A percentile compares a stretch with the other conserved stretches of the same genome.
These are phyloP conservation scores for Xylaria curta DNA, from an alignment of 495 filamentous ascomycete genomes.

Conservation along the genomic window DNA sequence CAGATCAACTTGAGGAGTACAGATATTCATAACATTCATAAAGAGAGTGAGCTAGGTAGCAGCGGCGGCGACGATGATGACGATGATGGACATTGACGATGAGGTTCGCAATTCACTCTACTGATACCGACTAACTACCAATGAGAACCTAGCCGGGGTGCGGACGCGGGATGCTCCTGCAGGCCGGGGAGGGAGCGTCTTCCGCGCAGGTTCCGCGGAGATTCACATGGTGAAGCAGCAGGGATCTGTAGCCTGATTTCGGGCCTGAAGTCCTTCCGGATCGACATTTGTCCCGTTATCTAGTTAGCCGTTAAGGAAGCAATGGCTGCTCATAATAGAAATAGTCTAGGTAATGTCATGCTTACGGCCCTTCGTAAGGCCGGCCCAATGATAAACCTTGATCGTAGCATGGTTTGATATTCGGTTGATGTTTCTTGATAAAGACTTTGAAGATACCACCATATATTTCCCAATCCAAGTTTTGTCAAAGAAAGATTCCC, in stretches of 20 bases:
- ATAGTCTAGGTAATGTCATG: neutral
- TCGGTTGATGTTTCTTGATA: neutral
- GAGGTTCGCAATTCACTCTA: too few species aligned
- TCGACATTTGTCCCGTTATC: neutral
- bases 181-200: constrained; percentile 66
- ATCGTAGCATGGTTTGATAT: neutral
- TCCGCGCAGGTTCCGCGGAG: constrained; percentile 53
- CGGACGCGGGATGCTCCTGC: constrained; percentile 67
- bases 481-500: neutral
- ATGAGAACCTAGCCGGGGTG: constrained; percentile 66
- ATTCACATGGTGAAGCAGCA: constrained; percentile 46
- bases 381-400: neutral
- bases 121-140: too few species aligned
- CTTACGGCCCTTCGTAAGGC: neutral
- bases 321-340: neutral
- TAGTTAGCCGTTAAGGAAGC: neutral
- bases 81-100: too few species aligned
- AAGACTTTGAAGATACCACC: neutral
- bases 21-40: too few species aligned
- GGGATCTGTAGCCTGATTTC: neutral
- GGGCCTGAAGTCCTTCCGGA: neutral
- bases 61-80: too few species aligned
- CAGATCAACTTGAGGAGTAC: too few species aligned
- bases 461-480: neutral
- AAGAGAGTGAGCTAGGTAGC: too few species aligned